These are phyloP conservation scores for Acrocalymma vagum DNA, from an alignment of 2,329 filamentous ascomycete species.

Conservation along the genomic window DNA sequence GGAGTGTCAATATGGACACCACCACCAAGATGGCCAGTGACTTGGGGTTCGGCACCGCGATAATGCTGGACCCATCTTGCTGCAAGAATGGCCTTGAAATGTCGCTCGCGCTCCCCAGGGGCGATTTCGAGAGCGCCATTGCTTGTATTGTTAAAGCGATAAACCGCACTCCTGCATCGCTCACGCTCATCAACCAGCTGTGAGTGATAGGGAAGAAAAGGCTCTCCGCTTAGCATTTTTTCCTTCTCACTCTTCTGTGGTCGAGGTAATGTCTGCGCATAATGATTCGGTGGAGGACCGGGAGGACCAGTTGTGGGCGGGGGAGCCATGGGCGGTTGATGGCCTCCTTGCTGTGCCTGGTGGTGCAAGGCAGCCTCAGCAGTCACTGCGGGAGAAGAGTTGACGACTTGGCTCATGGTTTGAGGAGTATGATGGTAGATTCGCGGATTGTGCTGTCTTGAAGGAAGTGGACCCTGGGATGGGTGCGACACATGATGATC, in stretches of 20 bases:
- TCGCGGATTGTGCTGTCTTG: conserved; percentile 38
- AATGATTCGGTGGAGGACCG: conserved; percentile 32
- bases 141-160: conserved; percentile 84
- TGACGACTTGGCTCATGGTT: conserved; percentile 36
- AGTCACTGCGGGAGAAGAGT: conserved; percentile 27
- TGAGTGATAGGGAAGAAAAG: conserved; percentile 81
- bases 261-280: conserved; percentile 26
- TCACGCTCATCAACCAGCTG: conserved; percentile 86
- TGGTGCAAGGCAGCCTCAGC: conserved; percentile 53
- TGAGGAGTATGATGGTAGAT: conserved; percentile 41
- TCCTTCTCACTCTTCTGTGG: conserved; percentile 76
- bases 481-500: conserved; percentile 32
- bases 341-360: conserved; percentile 37
- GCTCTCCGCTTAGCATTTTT: conserved; percentile 83
- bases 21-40: conserved; percentile 70
- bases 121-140: conserved; percentile 75
- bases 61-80: conserved; percentile 56
- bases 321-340: conserved; percentile 28
- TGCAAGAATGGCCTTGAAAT: conserved; percentile 77
- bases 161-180: conserved; percentile 81
- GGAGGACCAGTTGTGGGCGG: conserved; percentile 25
- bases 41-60: conserved; percentile 53
- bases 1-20: conserved; percentile 84
- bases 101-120: conserved; percentile 70
- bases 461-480: conserved; percentile 20